Percentiles rank a stretch among this genome's conserved stretches.
phyloP scores from a whole-genome alignment of 2,329 filamentous ascomycete species.

The Purpureocillium lavendulum region DNA sequence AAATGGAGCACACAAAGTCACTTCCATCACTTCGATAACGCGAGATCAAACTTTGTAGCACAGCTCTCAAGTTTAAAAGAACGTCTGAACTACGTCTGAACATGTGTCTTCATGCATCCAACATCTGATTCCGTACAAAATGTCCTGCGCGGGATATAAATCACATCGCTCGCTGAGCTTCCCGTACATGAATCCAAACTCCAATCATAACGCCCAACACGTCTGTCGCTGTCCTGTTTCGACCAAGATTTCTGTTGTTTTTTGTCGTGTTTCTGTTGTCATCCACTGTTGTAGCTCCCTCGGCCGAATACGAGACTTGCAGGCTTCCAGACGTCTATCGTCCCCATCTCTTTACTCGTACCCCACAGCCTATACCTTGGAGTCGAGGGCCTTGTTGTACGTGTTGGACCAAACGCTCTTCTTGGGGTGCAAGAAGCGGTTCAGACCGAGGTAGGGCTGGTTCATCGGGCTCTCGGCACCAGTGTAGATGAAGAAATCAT shows the following conservation, averaged over 20 bases:
- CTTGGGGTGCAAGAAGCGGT: constrained; percentile 32
- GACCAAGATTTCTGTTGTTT: not conserved
- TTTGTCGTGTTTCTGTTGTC: not conserved
- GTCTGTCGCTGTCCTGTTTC: not conserved
- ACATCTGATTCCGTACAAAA: too few species aligned
- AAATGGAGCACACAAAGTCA: too few species aligned
- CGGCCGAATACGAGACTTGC: too few species aligned
- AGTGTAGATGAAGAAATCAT: constrained; percentile 61
- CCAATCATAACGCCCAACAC: not conserved
- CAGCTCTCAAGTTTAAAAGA: too few species aligned
- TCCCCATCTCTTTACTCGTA: not conserved
- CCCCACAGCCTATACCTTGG: constrained; percentile 10
- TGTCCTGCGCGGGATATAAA: not conserved
- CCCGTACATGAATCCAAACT: not conserved
- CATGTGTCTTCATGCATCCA: too few species aligned
- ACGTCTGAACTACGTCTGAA: too few species aligned
- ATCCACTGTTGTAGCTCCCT: not conserved
- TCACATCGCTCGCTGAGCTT: not conserved
- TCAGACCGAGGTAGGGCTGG: constrained; percentile 56
- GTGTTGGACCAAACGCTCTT: constrained; percentile 29
- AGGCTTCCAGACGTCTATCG: too few species aligned
- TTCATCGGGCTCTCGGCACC: constrained; percentile 60
- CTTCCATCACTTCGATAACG: too few species aligned
- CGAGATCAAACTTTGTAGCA: too few species aligned
- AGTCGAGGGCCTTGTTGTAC: constrained; percentile 12